Conservation (phyloP, 73 alveolate genomes). For the Urostyla sp. region DNA sequence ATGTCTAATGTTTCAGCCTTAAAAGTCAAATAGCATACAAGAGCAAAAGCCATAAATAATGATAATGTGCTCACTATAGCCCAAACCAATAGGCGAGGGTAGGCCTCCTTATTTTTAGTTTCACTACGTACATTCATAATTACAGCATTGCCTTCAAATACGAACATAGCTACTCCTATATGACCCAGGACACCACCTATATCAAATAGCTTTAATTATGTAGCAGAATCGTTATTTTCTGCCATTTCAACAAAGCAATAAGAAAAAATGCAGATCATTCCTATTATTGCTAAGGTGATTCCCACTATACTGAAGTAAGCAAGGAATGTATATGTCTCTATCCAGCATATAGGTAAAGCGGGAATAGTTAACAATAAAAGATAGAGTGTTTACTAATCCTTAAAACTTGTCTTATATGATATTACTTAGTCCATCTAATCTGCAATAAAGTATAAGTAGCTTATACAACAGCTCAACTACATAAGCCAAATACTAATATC, state of each 20-base stretch:
- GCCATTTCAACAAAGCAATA: conserved; percentile 16
- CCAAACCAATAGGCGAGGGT: background rate
- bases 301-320: conserved; percentile 55
- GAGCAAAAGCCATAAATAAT: conserved; percentile 41
- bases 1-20: conserved; percentile 37
- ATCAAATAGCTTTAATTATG: conserved; percentile 21
- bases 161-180: conserved; percentile 59
- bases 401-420: conserved; percentile 2
- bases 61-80: conserved; percentile 37
- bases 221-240: conserved; percentile 5
- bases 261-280: conserved; percentile 47
- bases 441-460: conserved; percentile 52
- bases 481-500: conserved; percentile 53
- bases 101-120: conserved; percentile 18
- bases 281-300: conserved; percentile 25
- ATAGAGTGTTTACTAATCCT: conserved; percentile 7
- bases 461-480: conserved; percentile 44
- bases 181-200: conserved; percentile 43
- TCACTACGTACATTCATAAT: conserved; percentile 54
- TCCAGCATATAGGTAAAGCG: conserved; percentile 57
- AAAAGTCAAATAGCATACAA: conserved; percentile 37
- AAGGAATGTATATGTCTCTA: conserved; percentile 40
- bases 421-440: conserved; percentile 5
- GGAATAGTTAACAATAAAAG: conserved; percentile 41
- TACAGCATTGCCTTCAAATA: conserved; percentile 55